Evolutionary conservation across 768 basidiomycete species (phyloP).

Genomic region (Boletus reticuloceps): DNA sequence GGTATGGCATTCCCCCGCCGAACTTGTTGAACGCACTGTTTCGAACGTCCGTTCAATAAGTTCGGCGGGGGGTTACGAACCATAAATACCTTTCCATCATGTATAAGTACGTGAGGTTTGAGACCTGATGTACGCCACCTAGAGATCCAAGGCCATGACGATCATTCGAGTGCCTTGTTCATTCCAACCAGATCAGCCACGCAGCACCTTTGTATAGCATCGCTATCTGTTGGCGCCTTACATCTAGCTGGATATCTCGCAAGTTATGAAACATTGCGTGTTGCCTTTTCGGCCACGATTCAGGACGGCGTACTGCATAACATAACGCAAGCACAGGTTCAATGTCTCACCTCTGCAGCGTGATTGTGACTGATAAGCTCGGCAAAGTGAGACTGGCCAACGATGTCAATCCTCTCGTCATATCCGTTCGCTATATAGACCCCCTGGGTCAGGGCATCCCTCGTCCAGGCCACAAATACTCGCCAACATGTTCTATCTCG

Average conservation of each 20-base stretch:
- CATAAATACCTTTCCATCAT: conserved; percentile 33
- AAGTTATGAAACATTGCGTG: not conserved
- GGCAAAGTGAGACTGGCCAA: conserved; percentile 11
- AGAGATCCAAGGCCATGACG: conserved; percentile 48
- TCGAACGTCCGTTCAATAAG: no score
- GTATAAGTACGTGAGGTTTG: not conserved
- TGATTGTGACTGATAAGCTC: not conserved
- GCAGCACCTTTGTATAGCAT: conserved; percentile 26
- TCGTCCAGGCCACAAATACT: not conserved
- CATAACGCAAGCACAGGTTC: not conserved
- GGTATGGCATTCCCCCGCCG: conserved; percentile 77
- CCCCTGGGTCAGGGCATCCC: not conserved
- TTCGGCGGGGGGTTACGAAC: no score
- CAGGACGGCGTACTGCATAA: not conserved
- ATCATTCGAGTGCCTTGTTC: conserved; percentile 59
- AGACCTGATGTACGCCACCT: conserved; percentile 28
- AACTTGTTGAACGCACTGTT: conserved; percentile 76
- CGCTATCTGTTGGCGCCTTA: not conserved
- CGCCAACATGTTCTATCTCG: conserved; percentile 5
- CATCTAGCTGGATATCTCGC: not conserved
- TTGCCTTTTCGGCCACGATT: not conserved
- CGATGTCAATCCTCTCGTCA: not conserved
- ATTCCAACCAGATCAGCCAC: conserved; percentile 67
- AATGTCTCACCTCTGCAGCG: conserved; percentile 8
- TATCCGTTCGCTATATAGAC: not conserved